phyloP scores from a whole-genome alignment of 2,329 filamentous ascomycete species.

The Periconia sp. region DNA sequence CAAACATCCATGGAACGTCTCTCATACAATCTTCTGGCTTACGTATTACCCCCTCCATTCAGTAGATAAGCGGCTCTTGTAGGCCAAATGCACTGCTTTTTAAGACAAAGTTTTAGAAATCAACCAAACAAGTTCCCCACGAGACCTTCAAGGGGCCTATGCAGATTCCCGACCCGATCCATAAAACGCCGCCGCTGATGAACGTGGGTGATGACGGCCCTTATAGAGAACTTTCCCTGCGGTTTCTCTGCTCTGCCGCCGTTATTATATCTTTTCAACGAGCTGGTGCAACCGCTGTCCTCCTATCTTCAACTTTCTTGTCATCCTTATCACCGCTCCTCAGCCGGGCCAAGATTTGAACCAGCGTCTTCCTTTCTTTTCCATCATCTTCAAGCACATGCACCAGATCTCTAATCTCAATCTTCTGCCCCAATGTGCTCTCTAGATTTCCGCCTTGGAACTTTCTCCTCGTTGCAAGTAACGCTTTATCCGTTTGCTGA shows the following conservation, averaged over 20 bases:
- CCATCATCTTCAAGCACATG: constrained; percentile 81
- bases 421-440: constrained; percentile 77
- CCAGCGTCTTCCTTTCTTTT: constrained; percentile 63
- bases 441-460: constrained; percentile 55
- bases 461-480: constrained; percentile 66
- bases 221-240: too few species aligned
- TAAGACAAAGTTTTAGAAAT: too few species aligned
- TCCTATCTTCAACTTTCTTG: constrained; percentile 16
- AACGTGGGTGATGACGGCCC: not conserved
- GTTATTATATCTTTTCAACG: constrained; percentile 2
- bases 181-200: constrained; percentile 8
- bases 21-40: too few species aligned
- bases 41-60: too few species aligned
- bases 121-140: too few species aligned
- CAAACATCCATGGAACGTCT: too few species aligned
- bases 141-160: too few species aligned
- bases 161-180: too few species aligned
- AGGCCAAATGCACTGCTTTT: too few species aligned
- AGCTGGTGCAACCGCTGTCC: not conserved
- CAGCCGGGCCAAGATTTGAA: constrained; percentile 35
- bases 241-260: too few species aligned
- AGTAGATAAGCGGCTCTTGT: too few species aligned
- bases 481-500: constrained; percentile 36
- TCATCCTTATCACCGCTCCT: constrained; percentile 38
- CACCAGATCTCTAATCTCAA: constrained; percentile 85